Evolutionary conservation across 257 asterid species (phyloP), one percentile per base, ranked within the genome.

Genomic region (Nicotiana knightiana): DNA sequence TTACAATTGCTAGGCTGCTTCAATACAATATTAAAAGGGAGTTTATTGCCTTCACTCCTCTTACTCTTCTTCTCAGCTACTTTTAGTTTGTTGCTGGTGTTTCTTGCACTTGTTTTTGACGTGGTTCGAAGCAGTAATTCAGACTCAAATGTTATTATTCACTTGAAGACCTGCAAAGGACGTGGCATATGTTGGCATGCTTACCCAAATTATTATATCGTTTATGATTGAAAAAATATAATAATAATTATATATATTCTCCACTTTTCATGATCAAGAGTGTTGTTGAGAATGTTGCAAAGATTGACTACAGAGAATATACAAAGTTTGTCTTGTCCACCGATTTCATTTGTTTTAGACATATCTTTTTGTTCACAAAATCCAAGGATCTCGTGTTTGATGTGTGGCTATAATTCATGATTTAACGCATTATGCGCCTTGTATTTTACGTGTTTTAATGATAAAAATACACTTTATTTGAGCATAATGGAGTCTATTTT

Each of bases 141-240:
- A 8, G 16, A 30, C 16, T 30, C 43, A 32, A 30, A 30, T 66
- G 73, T 66, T 2, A 58, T 30, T 9, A 9, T 43, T 62, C 73
- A 39, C 48, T 39, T 58, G 63, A 73, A 61, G 65, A 82, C 58
- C 9, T 71, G 81, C 62, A 82, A 46, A 71, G 76, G 70, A 28
- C 39, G 62, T 0, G 81, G 81, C 81, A 55, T 61, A 15, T 82
- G 65, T 53, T 58, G 77, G 81, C 77, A 82, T 82, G 76, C 37
- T 35, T 81, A 53, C 21, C 33, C 48, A 18, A 32, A 81, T 35
- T 64, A 1, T 55, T 65, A 57, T 39, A 66, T 51, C 32, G 24
- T 66, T 30, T n/a, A 81, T 65, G 83, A 80, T 66, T 75, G 21
- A 28, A 48, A 54, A 26, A 12, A 76, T 51, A 18, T 65, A 2